Percentiles rank a stretch among this genome's conserved stretches.
Conservation (phyloP, 2,329 filamentous ascomycete species). For the Chrysosporium queenslandicum region DNA sequence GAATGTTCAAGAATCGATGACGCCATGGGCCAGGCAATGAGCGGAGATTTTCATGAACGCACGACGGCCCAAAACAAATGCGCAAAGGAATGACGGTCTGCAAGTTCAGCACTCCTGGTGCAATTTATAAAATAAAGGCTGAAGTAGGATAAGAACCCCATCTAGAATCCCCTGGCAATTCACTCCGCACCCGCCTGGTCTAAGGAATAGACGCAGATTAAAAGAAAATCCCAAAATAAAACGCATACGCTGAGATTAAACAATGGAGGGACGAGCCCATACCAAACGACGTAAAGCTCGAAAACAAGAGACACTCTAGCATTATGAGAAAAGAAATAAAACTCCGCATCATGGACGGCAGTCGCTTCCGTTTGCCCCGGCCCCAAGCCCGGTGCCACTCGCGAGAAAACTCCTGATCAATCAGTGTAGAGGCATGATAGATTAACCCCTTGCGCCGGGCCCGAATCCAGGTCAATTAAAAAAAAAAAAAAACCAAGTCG, state of each 20-base stretch:
- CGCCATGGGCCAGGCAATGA: no score
- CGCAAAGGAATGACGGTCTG: background rate
- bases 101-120: background rate
- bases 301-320: background rate
- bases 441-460: background rate
- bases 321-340: background rate
- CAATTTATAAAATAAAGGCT: no score
- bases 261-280: background rate
- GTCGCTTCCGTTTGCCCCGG: background rate
- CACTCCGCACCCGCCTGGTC: background rate
- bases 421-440: background rate
- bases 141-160: no score
- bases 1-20: no score
- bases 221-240: background rate
- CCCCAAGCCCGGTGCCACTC: background rate
- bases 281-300: background rate
- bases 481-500: constrained; percentile 1
- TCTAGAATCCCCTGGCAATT: background rate
- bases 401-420: background rate
- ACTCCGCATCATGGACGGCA: background rate
- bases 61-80: background rate
- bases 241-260: background rate
- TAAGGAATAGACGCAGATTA: background rate
- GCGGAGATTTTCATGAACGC: background rate
- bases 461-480: background rate